Evolutionary conservation across 371 early-diverging fungal species (phyloP), one percentile per base, ranked within the genome.

Genomic region (Lichtheimia ramosa): DNA sequence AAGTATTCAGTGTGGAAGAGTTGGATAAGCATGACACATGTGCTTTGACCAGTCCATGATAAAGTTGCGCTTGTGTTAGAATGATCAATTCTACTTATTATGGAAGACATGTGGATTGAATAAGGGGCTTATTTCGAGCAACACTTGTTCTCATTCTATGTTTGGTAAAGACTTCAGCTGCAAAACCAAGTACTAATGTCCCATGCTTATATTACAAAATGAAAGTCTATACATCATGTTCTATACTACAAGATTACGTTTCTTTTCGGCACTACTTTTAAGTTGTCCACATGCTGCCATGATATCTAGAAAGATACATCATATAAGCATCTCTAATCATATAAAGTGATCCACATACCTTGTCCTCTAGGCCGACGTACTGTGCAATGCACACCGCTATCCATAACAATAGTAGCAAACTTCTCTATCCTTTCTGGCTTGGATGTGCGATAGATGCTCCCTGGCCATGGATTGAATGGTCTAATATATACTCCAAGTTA

Each of bases 401-500:
- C 59, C 25, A 69, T 68, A 2, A 88, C 71, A 0, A 70, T 65
- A 27, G 80, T 51, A 10, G 81, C 81, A 63, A 86, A 88, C 12
- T 69, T 65, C 43, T 81, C 72, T 8, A 88, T 71, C 18, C 75
- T 82, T 21, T 79, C 82, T 43, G 69, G 54, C 21, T 75, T 65
- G 7, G 85, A 81, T 5, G 82, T 81, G 34, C 74, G 61, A 59
- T 84, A 88, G n/a, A 55, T 55, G 54, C 84, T 86, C 13, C 90
- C 90, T 10, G 91, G 90, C 91, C 91, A 91, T 21, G 89, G 88
- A 56, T 91, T 91, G 59, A 90, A 91, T 5, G 91, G 91, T 42
- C 85, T 84, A 51, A n/a, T 13, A 15, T 13, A 27, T 25, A 50
- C 14, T 41, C 27, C 28, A 10, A 51, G 49, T 23, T 46, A 25